Evolutionary conservation across 2,329 filamentous ascomycete genomes (phyloP).

Genomic region (Fusarium subtropicale): DNA sequence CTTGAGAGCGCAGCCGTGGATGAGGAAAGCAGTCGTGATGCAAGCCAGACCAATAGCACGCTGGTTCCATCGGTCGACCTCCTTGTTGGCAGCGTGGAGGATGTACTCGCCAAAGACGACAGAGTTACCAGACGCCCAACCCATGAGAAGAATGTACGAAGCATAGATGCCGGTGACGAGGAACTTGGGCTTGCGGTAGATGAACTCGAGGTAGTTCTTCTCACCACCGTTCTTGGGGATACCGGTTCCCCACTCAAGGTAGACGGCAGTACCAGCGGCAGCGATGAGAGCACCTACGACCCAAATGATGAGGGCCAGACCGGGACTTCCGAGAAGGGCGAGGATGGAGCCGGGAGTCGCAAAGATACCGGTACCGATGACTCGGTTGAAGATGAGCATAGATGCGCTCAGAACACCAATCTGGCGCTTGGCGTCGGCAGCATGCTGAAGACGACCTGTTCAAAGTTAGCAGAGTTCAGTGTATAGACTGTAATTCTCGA

Average conservation of each 20-base stretch:
- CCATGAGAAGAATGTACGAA: constrained; percentile 71
- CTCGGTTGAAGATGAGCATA: constrained; percentile 73
- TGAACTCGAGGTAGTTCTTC: constrained; percentile 75
- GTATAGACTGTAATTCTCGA: neutral
- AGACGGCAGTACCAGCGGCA: constrained; percentile 70
- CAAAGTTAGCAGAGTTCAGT: neutral
- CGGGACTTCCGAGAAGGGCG: constrained; percentile 68
- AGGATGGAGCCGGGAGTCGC: constrained; percentile 71
- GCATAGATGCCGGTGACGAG: constrained; percentile 70
- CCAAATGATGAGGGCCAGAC: constrained; percentile 72
- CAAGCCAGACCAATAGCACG: constrained; percentile 74
- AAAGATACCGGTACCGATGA: constrained; percentile 76
- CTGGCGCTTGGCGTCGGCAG: constrained; percentile 63
- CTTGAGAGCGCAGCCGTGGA: constrained; percentile 72
- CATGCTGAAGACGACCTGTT: constrained; percentile 52
- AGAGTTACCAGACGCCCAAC: constrained; percentile 74
- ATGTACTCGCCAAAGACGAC: constrained; percentile 79
- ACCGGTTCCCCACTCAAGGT: constrained; percentile 74
- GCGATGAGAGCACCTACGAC: constrained; percentile 71
- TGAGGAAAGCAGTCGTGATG: constrained; percentile 72
- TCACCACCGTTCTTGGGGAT: constrained; percentile 74
- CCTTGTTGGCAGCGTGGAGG: constrained; percentile 70
- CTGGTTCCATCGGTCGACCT: constrained; percentile 75
- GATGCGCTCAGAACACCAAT: constrained; percentile 67
- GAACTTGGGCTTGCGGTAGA: constrained; percentile 70